phyloP scores from a whole-genome alignment of 495 filamentous ascomycete species.

The Elaphomyces granulatus region DNA sequence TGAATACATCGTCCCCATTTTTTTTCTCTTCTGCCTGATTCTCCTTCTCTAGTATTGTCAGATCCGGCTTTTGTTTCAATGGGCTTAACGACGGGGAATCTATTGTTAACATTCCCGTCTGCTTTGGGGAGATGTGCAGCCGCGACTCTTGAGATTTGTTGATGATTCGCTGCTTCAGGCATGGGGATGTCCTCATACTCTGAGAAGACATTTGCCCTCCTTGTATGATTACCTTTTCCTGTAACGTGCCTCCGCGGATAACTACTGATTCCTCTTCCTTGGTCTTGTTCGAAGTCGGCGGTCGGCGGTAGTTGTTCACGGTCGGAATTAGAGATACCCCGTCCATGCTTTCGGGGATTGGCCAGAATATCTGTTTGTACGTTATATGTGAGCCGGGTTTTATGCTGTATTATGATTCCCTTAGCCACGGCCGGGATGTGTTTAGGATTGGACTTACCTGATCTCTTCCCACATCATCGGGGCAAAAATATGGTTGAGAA shows the following conservation, averaged over 20 bases:
- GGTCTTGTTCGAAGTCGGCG: constrained; percentile 9
- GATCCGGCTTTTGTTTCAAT: neutral
- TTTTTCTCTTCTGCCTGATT: constrained; percentile 8
- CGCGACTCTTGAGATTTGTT: too few relatives aligned
- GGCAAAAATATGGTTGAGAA: constrained; percentile 27
- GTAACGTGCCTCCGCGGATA: too few relatives aligned
- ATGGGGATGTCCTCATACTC: constrained; percentile 33
- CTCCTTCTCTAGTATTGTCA: neutral
- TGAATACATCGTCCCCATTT: constrained; percentile 31
- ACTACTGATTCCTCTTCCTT: too few relatives aligned
- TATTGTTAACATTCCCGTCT: too few relatives aligned
- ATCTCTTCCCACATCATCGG: constrained; percentile 30
- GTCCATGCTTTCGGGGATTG: constrained; percentile 26
- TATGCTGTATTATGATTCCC: constrained; percentile 10
- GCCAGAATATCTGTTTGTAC: constrained; percentile 29
- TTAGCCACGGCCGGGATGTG: constrained; percentile 17
- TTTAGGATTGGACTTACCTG: constrained; percentile 29
- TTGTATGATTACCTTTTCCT: constrained; percentile 13
- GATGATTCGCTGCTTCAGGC: constrained; percentile 27
- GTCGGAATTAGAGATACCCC: constrained; percentile 28
- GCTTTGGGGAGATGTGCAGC: too few relatives aligned
- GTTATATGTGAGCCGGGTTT: constrained; percentile 33
- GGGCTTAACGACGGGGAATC: too few relatives aligned
- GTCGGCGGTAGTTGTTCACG: constrained; percentile 12
- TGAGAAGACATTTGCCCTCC: constrained; percentile 24